These are phyloP conservation scores for Gossypium longicalyx DNA, from an alignment of 345 rosid species.

Conservation along the genomic window DNA sequence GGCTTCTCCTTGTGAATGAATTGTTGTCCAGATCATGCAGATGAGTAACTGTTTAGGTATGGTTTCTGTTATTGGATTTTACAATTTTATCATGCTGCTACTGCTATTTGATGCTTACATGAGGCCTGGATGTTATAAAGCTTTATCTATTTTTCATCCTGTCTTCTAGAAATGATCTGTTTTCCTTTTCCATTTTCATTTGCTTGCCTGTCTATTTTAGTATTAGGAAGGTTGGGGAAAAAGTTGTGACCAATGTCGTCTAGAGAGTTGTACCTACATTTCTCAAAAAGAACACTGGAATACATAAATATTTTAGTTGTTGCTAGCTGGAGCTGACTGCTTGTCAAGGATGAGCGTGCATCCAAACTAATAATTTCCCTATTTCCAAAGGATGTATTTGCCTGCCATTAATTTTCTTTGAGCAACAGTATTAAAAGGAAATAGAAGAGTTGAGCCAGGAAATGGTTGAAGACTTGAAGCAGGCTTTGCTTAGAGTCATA, in stretches of 20 bases:
- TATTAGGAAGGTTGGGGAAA: background rate
- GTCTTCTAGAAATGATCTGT: background rate
- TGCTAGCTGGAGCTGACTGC: background rate
- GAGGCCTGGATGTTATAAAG: background rate
- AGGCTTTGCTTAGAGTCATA: background rate
- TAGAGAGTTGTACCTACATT: background rate
- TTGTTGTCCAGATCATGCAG: constrained; percentile 22
- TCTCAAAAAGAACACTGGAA: background rate
- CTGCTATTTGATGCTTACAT: background rate
- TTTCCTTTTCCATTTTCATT: background rate
- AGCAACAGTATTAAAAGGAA: background rate
- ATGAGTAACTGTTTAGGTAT: constrained; percentile 46
- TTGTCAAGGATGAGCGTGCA: background rate
- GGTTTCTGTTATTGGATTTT: constrained; percentile 3
- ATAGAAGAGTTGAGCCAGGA: background rate
- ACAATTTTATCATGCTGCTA: background rate
- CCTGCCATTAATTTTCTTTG: background rate
- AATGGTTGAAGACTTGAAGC: no score
- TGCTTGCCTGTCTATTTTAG: background rate
- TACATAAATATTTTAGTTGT: no score
- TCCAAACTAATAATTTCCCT: background rate
- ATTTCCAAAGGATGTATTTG: background rate
- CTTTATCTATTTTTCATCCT: background rate
- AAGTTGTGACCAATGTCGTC: background rate
- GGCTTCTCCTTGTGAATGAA: constrained; percentile 29